Conservation (phyloP, 2,329 filamentous ascomycete genomes). For the Xylariales sp. region DNA sequence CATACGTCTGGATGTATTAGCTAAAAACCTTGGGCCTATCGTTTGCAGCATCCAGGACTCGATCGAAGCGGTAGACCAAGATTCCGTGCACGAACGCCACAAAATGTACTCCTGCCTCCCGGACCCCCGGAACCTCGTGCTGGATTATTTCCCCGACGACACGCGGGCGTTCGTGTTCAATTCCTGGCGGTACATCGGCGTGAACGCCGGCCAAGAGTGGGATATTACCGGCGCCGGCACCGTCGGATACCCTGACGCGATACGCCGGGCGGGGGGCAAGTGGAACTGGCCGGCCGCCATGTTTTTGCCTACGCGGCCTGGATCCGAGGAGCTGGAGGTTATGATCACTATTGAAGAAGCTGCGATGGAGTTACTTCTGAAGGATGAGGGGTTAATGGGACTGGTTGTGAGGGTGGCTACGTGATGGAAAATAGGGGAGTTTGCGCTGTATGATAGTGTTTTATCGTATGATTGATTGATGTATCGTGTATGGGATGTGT, state of each 20-base stretch:
- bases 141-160: background rate
- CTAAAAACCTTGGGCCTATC: slow-evolving; percentile 5
- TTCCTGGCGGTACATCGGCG: slow-evolving; percentile 28
- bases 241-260: slow-evolving; percentile 10
- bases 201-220: slow-evolving; percentile 21
- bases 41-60: slow-evolving; percentile 12
- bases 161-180: slow-evolving; percentile 19
- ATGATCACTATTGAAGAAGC: slow-evolving; percentile 25
- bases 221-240: slow-evolving; percentile 1
- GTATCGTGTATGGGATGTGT: no score
- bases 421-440: no score
- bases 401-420: background rate
- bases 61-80: slow-evolving; percentile 11
- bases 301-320: slow-evolving; percentile 20
- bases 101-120: slow-evolving; percentile 1
- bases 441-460: no score
- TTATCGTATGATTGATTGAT: no score
- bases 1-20: background rate
- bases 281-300: slow-evolving; percentile 20
- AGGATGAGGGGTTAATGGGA: slow-evolving; percentile 13
- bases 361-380: slow-evolving; percentile 18
- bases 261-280: slow-evolving; percentile 8
- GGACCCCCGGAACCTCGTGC: slow-evolving; percentile 14
- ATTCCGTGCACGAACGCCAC: slow-evolving; percentile 16
- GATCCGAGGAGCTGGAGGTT: slow-evolving; percentile 11